Conservation (phyloP, 2,329 filamentous ascomycete species). For the Aplosporella prunicola region DNA sequence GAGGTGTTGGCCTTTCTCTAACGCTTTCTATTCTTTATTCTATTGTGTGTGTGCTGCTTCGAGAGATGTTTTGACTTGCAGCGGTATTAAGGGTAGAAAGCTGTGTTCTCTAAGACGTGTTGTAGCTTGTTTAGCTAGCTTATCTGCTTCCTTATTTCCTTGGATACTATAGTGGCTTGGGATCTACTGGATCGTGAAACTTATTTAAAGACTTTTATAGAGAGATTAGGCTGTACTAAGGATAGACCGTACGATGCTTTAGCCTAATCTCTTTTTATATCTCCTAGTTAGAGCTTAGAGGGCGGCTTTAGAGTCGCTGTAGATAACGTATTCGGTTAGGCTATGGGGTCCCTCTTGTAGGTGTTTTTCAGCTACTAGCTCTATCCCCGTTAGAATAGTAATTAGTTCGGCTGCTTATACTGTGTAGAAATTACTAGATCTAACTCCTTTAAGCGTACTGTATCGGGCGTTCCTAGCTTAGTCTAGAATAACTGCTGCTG, state of each 20-base stretch:
- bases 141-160: no score
- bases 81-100: no score
- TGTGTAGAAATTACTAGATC: no score
- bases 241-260: neutral
- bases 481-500: neutral
- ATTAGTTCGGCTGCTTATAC: neutral
- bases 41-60: no score
- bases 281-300: neutral
- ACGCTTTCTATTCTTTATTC: no score
- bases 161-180: no score
- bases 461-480: no score
- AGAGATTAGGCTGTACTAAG: neutral
- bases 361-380: neutral
- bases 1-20: no score
- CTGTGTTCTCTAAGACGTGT: no score
- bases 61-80: no score
- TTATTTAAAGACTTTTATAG: neutral
- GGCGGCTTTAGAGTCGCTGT: neutral
- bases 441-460: neutral
- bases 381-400: neutral
- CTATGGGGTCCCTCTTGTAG: neutral
- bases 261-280: neutral
- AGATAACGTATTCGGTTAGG: neutral
- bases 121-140: no score
- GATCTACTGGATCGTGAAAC: conserved; percentile 10